These are phyloP conservation scores for Neoboletus magnificus DNA, from an alignment of 768 basidiomycete genomes.

Conservation along the genomic window DNA sequence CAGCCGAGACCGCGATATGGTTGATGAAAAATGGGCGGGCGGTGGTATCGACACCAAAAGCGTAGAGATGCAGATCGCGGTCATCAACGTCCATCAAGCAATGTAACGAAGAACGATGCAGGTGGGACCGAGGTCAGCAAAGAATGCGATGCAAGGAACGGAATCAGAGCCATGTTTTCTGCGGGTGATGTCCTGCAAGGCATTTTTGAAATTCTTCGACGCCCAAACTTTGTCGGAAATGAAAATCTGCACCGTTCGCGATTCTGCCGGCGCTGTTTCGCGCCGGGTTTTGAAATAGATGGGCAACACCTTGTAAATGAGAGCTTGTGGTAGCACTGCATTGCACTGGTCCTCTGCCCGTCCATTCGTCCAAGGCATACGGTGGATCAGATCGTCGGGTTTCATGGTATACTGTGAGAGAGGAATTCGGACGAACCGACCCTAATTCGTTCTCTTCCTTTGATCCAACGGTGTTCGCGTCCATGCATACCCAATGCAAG, in stretches of 20 bases:
- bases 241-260: slow-evolving; percentile 14
- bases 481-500: slow-evolving; percentile 18
- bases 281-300: slow-evolving; percentile 7
- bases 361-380: slow-evolving; percentile 2
- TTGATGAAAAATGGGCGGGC: slow-evolving; percentile 13
- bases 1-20: slow-evolving; percentile 12
- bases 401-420: not conserved
- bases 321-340: slow-evolving; percentile 14
- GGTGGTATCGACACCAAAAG: not conserved
- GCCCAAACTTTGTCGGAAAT: slow-evolving; percentile 15
- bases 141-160: slow-evolving; percentile 5
- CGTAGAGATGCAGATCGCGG: slow-evolving; percentile 3
- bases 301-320: slow-evolving; percentile 12
- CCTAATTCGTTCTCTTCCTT: not conserved
- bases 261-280: not conserved
- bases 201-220: not conserved
- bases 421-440: not conserved
- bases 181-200: not conserved
- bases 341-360: slow-evolving; percentile 13
- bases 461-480: not conserved
- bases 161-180: not conserved
- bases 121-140: slow-evolving; percentile 11
- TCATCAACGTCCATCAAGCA: not conserved
- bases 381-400: not conserved
- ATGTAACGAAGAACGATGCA: slow-evolving; percentile 1